These are phyloP conservation scores for Trametes cinnabarina DNA, from an alignment of 768 basidiomycete species.

Conservation along the genomic window DNA sequence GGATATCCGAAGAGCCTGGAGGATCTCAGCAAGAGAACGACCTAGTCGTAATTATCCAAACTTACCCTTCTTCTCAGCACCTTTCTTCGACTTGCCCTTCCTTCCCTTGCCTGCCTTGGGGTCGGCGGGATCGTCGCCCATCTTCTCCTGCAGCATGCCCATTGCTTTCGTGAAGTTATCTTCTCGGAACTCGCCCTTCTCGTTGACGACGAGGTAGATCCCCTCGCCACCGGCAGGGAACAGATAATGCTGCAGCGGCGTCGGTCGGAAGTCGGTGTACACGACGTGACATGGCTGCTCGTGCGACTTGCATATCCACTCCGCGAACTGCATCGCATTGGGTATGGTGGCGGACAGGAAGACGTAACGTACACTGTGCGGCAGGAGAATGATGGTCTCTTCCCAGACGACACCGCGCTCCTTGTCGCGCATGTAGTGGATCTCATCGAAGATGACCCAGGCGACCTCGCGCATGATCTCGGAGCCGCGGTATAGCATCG, in stretches of 20 bases:
- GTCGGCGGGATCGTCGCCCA: slow-evolving; percentile 92
- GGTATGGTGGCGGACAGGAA: slow-evolving; percentile 99
- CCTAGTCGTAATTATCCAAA: background rate
- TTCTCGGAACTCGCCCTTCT: slow-evolving; percentile 94
- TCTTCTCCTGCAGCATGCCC: slow-evolving; percentile 81
- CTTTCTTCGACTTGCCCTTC: slow-evolving; percentile 92
- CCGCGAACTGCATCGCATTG: slow-evolving; percentile 98
- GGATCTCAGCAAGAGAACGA: slow-evolving; percentile 2
- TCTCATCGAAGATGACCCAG: slow-evolving; percentile 99
- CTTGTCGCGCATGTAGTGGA: slow-evolving; percentile 99
- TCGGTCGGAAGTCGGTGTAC: slow-evolving; percentile 98
- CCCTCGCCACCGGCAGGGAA: slow-evolving; percentile 97
- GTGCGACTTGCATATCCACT: slow-evolving; percentile 98
- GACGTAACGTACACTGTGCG: slow-evolving; percentile 94
- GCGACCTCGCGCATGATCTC: slow-evolving; percentile 99
- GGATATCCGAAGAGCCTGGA: slow-evolving; percentile 86
- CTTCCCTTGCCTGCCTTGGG: slow-evolving; percentile 78
- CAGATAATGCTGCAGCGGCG: slow-evolving; percentile 95
- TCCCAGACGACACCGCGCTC: slow-evolving; percentile 99
- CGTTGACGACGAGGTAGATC: slow-evolving; percentile 97
- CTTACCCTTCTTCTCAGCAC: slow-evolving; percentile 80
- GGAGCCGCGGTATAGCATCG: slow-evolving; percentile 97
- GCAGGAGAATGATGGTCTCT: slow-evolving; percentile 95
- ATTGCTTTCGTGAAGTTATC: slow-evolving; percentile 98
- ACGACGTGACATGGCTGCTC: slow-evolving; percentile 99